Conservation (phyloP, 2,329 filamentous ascomycete species). For the Diaporthe batatas region DNA sequence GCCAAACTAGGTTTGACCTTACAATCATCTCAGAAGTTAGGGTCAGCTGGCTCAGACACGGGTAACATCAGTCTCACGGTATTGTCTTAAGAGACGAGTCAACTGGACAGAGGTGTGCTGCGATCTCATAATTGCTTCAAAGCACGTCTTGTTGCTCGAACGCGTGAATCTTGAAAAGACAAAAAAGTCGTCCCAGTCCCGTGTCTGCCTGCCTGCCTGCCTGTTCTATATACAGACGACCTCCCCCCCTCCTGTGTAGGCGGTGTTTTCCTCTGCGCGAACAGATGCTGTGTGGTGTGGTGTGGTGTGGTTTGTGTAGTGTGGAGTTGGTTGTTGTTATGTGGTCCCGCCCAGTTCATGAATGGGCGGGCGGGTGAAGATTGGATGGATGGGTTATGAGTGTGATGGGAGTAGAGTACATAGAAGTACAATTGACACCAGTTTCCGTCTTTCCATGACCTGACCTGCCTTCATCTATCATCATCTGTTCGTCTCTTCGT, state of each 20-base stretch:
- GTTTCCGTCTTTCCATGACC: conserved; percentile 24
- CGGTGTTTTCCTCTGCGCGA: background rate
- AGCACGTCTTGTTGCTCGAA: background rate
- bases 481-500: conserved; percentile 39
- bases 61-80: background rate
- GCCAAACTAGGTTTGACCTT: no score
- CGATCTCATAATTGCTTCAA: background rate
- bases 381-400: conserved; percentile 4
- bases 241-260: background rate
- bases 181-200: conserved; percentile 3
- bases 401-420: conserved; percentile 39
- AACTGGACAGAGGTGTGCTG: conserved; percentile 7
- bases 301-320: conserved; percentile 10
- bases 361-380: conserved; percentile 6
- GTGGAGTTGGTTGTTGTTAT: background rate
- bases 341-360: conserved; percentile 8
- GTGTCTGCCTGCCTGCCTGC: conserved; percentile 7
- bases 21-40: background rate
- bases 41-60: background rate
- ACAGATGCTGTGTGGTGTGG: background rate
- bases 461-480: conserved; percentile 32
- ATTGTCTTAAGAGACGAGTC: background rate
- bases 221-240: conserved; percentile 27
- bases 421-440: conserved; percentile 32
- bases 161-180: background rate